Evolutionary conservation across 2,329 filamentous ascomycete species (phyloP), one percentile per base, ranked within the genome.

Genomic region (Sporothrix inflata): DNA sequence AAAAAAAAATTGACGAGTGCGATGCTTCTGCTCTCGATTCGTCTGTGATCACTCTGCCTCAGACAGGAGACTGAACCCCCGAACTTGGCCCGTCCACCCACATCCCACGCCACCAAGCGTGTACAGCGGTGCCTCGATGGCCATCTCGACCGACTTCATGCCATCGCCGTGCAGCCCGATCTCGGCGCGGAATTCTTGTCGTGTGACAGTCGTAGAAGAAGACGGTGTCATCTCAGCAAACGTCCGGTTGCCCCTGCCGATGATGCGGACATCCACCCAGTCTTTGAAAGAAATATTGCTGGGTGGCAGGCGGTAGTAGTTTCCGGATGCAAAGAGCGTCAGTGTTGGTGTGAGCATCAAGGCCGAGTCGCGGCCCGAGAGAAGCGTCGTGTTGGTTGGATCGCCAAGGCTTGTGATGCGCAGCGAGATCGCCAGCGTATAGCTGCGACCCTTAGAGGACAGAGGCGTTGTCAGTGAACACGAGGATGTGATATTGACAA

Each of bases 41-140:
- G 3, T 14, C 51, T 12, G 49, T 53, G 49, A 53, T 24, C 24
- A 63, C 14, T 19, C 21, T 19, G 27, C 27, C 12, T 19, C 34
- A 2, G 40, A 16, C 24, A n/a, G 16, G 6, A 61, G 57, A 21
- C 57, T 63, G 69, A 51, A 42, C 7, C 34, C 3, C 19, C 49
- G 30, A 7, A 57, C 34, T n/a, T 69, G 47, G 12, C 81, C 81
- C 5, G 65, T 76, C 80, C 81, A 82, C 0, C 78, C 78, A 2
- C 75, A 82, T 0, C 78, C 78, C 1, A 75, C 74, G 2, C 82
- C 83, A 1, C 82, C 82, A 6, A 85, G 69, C n/a, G 74, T 74
- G 16, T 77, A 72, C 42, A 85, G 72, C 3, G 84, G 84, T 9
- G 84, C 84, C 76, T 85, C 84, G 71, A 86, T 79, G 0, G 82